phyloP scores from a whole-genome alignment of 768 basidiomycete species.

The Thelephora ganbajun region DNA sequence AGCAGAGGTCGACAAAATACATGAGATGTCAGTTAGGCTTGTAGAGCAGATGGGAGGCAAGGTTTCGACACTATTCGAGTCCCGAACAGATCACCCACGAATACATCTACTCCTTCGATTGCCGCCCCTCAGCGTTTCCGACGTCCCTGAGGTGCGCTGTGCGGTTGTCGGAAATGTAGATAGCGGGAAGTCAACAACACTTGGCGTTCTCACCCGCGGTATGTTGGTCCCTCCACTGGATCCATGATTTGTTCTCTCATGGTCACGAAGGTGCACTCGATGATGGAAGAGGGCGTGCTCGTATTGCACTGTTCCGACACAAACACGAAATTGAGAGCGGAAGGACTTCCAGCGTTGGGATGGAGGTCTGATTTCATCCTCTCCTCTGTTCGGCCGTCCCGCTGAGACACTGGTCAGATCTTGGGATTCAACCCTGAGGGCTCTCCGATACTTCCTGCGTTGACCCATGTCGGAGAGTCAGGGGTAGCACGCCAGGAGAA shows the following conservation, averaged over 20 bases:
- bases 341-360: slow-evolving; percentile 88
- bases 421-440: slow-evolving; percentile 76
- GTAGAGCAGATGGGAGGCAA: slow-evolving; percentile 76
- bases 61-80: slow-evolving; percentile 49
- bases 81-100: slow-evolving; percentile 33
- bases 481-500: slow-evolving; percentile 71
- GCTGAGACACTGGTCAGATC: slow-evolving; percentile 36
- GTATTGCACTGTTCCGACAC: slow-evolving; percentile 86
- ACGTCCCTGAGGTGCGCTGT: slow-evolving; percentile 86
- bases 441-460: slow-evolving; percentile 62
- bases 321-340: slow-evolving; percentile 97
- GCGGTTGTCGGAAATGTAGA: slow-evolving; percentile 95
- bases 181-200: slow-evolving; percentile 87
- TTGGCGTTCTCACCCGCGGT: slow-evolving; percentile 93
- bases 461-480: slow-evolving; percentile 36
- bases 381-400: background rate
- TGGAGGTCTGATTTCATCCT: slow-evolving; percentile 55
- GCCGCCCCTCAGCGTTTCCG: slow-evolving; percentile 60
- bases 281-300: slow-evolving; percentile 69
- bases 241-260: slow-evolving; percentile 9
- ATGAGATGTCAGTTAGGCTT: slow-evolving; percentile 26
- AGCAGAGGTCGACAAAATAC: slow-evolving; percentile 37
- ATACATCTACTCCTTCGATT: slow-evolving; percentile 52
- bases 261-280: slow-evolving; percentile 46
- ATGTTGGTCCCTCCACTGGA: slow-evolving; percentile 12